These are phyloP conservation scores for Tricholoma matsutake DNA, from an alignment of 768 basidiomycete species.

Conservation along the genomic window DNA sequence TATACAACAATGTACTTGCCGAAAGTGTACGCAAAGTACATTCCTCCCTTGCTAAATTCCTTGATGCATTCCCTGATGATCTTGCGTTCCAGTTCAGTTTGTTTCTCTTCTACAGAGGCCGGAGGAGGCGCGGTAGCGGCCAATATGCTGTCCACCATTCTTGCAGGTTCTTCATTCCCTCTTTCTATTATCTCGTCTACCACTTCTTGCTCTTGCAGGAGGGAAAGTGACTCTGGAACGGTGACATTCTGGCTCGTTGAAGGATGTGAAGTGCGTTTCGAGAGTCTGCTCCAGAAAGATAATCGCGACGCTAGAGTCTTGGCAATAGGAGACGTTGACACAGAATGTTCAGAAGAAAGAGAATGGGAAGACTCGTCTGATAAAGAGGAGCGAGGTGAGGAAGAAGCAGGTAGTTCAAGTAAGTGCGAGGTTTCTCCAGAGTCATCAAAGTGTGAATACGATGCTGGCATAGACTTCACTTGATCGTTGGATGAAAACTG, in stretches of 20 bases:
- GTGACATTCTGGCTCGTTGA: conserved; percentile 2
- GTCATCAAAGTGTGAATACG: conserved; percentile 22
- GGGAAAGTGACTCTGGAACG: conserved; percentile 3
- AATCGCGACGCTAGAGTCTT: conserved; percentile 62
- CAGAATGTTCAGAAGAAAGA: conserved; percentile 46
- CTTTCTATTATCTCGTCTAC: conserved; percentile 45
- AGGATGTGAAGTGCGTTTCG: conserved; percentile 38
- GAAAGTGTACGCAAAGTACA: conserved; percentile 88
- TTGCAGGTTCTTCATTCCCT: conserved; percentile 44
- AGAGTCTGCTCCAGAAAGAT: conserved; percentile 72
- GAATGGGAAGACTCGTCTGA: conserved; percentile 57
- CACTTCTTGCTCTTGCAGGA: conserved; percentile 29
- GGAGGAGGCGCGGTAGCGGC: conserved; percentile 63
- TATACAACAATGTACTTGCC: conserved; percentile 42
- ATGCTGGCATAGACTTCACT: conserved; percentile 43
- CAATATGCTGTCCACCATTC: conserved; percentile 56
- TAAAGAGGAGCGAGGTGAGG: conserved; percentile 40
- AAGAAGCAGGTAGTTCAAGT: conserved; percentile 26
- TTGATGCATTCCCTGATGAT: conserved; percentile 76
- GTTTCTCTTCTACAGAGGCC: conserved; percentile 57
- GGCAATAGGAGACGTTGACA: conserved; percentile 49
- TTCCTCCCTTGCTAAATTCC: conserved; percentile 78
- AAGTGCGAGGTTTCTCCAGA: conserved; percentile 11
- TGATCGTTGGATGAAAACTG: conserved; percentile 51
- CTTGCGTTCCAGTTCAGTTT: conserved; percentile 78